Evolutionary conservation across 2,329 filamentous ascomycete genomes (phyloP), one percentile per base, ranked within the genome.

Genomic region (Rhinocladiella similis): DNA sequence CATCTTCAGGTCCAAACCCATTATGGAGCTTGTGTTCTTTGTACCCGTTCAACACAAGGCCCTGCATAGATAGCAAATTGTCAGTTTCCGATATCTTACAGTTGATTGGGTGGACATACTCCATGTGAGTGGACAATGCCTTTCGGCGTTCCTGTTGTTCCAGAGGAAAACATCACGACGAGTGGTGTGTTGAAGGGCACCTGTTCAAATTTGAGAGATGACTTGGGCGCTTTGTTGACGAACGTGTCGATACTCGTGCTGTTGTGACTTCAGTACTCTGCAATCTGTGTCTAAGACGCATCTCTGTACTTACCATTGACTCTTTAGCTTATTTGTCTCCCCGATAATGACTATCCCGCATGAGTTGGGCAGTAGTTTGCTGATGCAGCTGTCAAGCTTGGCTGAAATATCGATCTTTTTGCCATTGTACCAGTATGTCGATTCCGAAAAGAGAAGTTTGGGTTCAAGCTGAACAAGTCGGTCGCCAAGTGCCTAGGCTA

Each of bases 41-140:
- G 25, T 69, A 71, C 1, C 70, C 55, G 35, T 68, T 72, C 20
- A 73, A 57, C 7, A 73, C 51, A n/a, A 71, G 65, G 0, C 71
- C 70, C 22, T 25, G 22, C 7, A 25, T 4, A 25, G 22, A 25
- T 4, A 25, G 22, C 22, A 25, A 25, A 25, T 7, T 7, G 22
- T 25, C 22, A 25, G 22, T 25, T 25, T 25, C 4, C 7, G 22
- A 7, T 7, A n/a, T 25, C 22, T 7, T 25, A 25, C 22, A 25
- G 7, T 25, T 25, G 22, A 7, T 4, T 5, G 22, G 22, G 7
- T 25, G 4, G 22, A 25, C 22, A 25, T 25, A 25, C 22, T 10
- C 71, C 72, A 3, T 70, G 69, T 0, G 84, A 87, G 69, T 95
- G 90, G 2, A 92, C 89, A 59, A 95, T 93, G 55, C 89, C 90